These are phyloP conservation scores for Leccinum barrowsii DNA, from an alignment of 768 basidiomycete genomes.

Conservation along the genomic window DNA sequence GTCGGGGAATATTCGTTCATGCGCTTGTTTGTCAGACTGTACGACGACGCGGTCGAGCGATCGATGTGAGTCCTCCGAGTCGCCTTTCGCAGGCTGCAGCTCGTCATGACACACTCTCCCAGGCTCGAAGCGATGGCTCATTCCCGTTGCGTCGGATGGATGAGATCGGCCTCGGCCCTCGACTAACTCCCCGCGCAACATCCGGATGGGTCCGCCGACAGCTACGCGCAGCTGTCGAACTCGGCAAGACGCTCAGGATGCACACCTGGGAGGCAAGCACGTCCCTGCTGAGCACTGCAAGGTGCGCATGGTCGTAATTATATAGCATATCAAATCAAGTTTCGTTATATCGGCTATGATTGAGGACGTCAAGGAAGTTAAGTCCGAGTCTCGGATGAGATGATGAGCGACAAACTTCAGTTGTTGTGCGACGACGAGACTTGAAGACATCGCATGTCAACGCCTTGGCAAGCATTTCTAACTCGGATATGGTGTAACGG, in stretches of 20 bases:
- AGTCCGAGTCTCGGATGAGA: too few species aligned
- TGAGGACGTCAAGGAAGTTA: too few species aligned
- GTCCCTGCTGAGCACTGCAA: constrained; percentile 64
- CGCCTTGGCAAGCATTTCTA: too few species aligned
- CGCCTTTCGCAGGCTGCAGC: background rate
- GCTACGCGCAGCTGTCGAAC: constrained; percentile 59
- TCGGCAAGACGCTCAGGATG: constrained; percentile 77
- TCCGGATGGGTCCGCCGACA: constrained; percentile 61
- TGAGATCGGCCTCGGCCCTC: constrained; percentile 82
- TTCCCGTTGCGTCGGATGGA: constrained; percentile 82
- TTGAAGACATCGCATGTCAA: too few species aligned
- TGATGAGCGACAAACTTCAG: too few species aligned
- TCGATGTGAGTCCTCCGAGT: constrained; percentile 49
- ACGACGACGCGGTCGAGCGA: constrained; percentile 63
- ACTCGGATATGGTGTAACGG: constrained; percentile 60
- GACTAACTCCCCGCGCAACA: constrained; percentile 72
- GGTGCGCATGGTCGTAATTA: constrained; percentile 33
- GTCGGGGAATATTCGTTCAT: background rate
- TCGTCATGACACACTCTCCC: background rate
- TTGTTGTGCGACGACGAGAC: too few species aligned
- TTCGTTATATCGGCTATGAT: too few species aligned
- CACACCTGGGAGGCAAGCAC: constrained; percentile 73
- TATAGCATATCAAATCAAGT: too few species aligned
- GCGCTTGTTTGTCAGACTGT: constrained; percentile 45
- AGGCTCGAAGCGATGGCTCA: constrained; percentile 76